Evolutionary conservation across 495 filamentous ascomycete species (phyloP).

Genomic region (Usnea hakonensis): DNA sequence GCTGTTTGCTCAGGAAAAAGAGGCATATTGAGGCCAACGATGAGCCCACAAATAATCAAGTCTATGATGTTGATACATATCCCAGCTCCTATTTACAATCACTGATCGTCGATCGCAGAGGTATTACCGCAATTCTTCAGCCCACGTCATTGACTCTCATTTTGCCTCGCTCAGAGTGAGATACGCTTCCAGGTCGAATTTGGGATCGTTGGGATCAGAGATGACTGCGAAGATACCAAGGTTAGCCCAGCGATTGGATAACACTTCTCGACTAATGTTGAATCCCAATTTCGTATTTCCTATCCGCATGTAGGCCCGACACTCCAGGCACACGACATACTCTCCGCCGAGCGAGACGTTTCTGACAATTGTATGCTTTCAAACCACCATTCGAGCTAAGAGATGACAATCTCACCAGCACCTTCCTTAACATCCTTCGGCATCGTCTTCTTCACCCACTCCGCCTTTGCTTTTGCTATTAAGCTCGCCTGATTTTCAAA

Average conservation of each 20-base stretch:
- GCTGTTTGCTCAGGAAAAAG: neutral
- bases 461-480: slow-evolving; percentile 85
- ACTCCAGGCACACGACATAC: neutral
- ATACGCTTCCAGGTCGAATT: slow-evolving; percentile 86
- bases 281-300: neutral
- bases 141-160: slow-evolving; percentile 21
- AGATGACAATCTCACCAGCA: slow-evolving; percentile 48
- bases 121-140: neutral
- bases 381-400: neutral
- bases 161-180: slow-evolving; percentile 54
- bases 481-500: slow-evolving; percentile 79
- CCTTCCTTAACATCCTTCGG: slow-evolving; percentile 45
- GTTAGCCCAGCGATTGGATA: slow-evolving; percentile 15
- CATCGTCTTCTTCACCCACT: slow-evolving; percentile 69
- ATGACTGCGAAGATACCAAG: slow-evolving; percentile 50
- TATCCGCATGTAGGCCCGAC: neutral
- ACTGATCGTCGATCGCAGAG: neutral
- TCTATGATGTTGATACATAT: slow-evolving; percentile 2
- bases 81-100: slow-evolving; percentile 5
- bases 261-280: neutral
- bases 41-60: neutral
- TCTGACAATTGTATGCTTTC: neutral
- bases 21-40: neutral
- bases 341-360: neutral
- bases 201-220: slow-evolving; percentile 71